These are phyloP conservation scores for Gyrodon lividus DNA, from an alignment of 768 basidiomycete genomes.

Conservation along the genomic window DNA sequence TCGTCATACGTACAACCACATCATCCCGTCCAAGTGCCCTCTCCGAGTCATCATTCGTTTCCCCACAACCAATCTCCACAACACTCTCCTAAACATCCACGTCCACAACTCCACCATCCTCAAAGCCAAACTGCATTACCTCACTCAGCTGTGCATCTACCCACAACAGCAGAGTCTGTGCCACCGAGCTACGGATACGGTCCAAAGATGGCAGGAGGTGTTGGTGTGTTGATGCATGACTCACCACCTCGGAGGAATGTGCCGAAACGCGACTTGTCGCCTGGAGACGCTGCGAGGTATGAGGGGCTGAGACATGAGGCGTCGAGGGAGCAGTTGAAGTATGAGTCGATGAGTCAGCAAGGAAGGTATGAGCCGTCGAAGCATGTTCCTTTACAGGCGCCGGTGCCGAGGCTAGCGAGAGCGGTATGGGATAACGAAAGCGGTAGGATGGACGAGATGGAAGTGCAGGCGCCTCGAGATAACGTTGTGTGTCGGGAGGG, in stretches of 20 bases:
- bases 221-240: constrained; percentile 21
- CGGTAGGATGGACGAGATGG: neutral
- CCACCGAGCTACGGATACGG: constrained; percentile 20
- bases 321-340: constrained; percentile 12
- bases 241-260: constrained; percentile 7
- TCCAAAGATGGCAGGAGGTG: constrained; percentile 30
- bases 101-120: constrained; percentile 13
- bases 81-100: constrained; percentile 19
- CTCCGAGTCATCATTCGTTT: constrained; percentile 3
- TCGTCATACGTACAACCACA: constrained; percentile 16
- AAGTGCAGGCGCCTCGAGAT: neutral
- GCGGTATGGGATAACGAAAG: constrained; percentile 5
- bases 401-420: constrained; percentile 3
- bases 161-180: constrained; percentile 6
- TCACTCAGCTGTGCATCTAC: neutral
- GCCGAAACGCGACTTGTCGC: constrained; percentile 5
- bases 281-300: constrained; percentile 4
- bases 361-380: constrained; percentile 2
- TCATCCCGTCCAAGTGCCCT: constrained; percentile 2
- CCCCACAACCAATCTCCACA: constrained; percentile 20
- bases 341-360: constrained; percentile 4
- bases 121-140: constrained; percentile 4
- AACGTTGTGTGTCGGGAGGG: constrained; percentile 7
- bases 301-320: constrained; percentile 14
- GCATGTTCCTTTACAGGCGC: neutral